Base-by-base conservation (phyloP, 2,329 filamentous ascomycete genomes). In the Aureobasidium zeae region DNA sequence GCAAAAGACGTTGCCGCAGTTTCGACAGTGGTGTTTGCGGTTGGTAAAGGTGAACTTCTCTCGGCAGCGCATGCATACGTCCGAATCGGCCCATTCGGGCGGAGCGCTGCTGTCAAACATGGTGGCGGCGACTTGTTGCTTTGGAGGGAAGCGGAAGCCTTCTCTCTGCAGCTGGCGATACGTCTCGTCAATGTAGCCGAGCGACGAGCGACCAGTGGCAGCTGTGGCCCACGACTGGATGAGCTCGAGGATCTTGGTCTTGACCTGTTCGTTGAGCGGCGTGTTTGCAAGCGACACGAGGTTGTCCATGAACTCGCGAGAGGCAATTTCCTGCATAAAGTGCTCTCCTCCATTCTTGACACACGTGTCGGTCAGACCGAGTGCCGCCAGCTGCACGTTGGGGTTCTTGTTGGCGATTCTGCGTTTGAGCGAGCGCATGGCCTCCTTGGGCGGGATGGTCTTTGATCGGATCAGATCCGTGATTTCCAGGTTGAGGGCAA, bases 61-160 rank as follows among this genome's bases (percentile, higher is more conserved):
- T 53, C 91, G 80, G 63, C 91, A 98, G 59, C 91, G 83, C 87
- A 98, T 95, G 63, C 91, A 98, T 22, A 98, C 89, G 57, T 98
- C 91, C 9, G 89, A 95, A 65, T 98, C 91, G 38, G 81, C 80
- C 91, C 91, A 98, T 65, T 98, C 91, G 0, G 91, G 91, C 8
- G 91, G 91, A 49, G 91, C 91, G 57, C 82, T 94, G 60, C 87
- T 95, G 61, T 98, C 89, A 52, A 96, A 78, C 88, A 98, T 98
- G 64, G 83, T 95, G 65, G 86, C 93, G n/a, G 89, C 76, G 32
- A 98, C 83, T 19, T 84, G 79, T 29, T 81, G 78, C 56, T 81
- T 85, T 4, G 91, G 91, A 2, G 91, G 91, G 51, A 98, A 98
- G 45, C 78, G 76, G 61, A 83, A 93, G 16, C 88, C 86, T 60